Base-by-base conservation (phyloP, 2,329 filamentous ascomycete species). In the Aspergillus alliaceus region DNA sequence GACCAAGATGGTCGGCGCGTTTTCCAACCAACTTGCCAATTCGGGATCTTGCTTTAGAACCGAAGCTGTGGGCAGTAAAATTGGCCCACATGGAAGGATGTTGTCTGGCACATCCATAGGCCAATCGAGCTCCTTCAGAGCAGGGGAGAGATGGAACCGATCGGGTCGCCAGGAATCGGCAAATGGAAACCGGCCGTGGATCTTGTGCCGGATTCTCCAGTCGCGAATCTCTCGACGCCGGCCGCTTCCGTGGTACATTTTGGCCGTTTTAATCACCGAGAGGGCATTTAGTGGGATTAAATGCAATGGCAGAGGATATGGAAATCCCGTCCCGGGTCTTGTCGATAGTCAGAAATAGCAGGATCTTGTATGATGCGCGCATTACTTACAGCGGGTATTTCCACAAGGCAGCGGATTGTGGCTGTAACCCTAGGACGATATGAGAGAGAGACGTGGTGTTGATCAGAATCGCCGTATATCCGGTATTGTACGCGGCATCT, bases 21-120 rank as follows among this genome's bases (percentile, higher is more conserved):
- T 63, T 1, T 64, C 59, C 3, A 83, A 68, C 82, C 81, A 84
- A 1, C 44, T 42, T 1, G 67, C 64, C 8, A 84, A 66, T n/a
- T 75, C 71, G 0, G 75, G 69, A 31, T 82, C 78, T 2, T 74
- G 67, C 15, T 75, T 67, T 12, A 65, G 47, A 0, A 81, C 69
- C 0, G 74, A 56, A 0, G 62, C 53, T 1, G 70, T 68, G 0
- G 68, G 63, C 0, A 77, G 69, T 4, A 81, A 61, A 11, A 84
- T 81, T 0, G 81, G 82, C 0, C 81, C 81, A 56, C 79, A 82
- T 1, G 73, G 64, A 1, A 74, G 67, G 9, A 82, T 68, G 49
- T 81, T 75, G 0, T 66, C 53, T 0, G 77, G 77, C 2, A 79
- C 66, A 1, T 69, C 54, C 11, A 77, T 61, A 0, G 73, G 80